Conservation (phyloP, 768 basidiomycete species). For the Leccinum truebloodii region DNA sequence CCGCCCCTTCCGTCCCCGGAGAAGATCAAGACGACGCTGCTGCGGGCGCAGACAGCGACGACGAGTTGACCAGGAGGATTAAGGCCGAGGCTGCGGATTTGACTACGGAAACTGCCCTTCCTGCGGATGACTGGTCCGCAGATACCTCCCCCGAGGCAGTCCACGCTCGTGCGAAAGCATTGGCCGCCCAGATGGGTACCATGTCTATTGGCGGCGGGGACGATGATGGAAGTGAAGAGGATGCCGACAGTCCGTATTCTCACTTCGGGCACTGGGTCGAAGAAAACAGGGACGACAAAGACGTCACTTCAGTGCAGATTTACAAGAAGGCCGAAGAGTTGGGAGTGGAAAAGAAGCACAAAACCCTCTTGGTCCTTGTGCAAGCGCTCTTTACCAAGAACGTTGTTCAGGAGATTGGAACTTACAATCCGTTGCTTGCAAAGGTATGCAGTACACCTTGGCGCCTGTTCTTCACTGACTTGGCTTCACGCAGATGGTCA, state of each 20-base stretch:
- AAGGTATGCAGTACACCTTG: constrained; percentile 47
- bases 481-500: constrained; percentile 61
- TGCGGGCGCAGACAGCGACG: constrained; percentile 73
- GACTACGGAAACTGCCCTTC: constrained; percentile 57
- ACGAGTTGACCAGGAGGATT: constrained; percentile 87
- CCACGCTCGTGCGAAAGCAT: constrained; percentile 72
- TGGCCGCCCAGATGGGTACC: constrained; percentile 59
- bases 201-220: constrained; percentile 55
- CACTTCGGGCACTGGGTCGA: constrained; percentile 84
- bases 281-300: constrained; percentile 54
- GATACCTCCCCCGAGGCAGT: constrained; percentile 91
- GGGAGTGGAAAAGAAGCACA: constrained; percentile 95
- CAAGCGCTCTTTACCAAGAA: constrained; percentile 82
- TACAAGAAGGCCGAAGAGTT: constrained; percentile 90
- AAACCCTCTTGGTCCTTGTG: constrained; percentile 77
- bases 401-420: constrained; percentile 61
- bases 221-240: constrained; percentile 90
- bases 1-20: constrained; percentile 38
- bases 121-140: constrained; percentile 85
- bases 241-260: constrained; percentile 81
- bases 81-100: constrained; percentile 85
- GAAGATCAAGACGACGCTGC: constrained; percentile 43
- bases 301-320: constrained; percentile 54
- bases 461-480: constrained; percentile 3
- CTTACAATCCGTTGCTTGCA: constrained; percentile 67